phyloP scores from a whole-genome alignment of 1,139 yeast genomes.

The Spathaspora sp. region DNA sequence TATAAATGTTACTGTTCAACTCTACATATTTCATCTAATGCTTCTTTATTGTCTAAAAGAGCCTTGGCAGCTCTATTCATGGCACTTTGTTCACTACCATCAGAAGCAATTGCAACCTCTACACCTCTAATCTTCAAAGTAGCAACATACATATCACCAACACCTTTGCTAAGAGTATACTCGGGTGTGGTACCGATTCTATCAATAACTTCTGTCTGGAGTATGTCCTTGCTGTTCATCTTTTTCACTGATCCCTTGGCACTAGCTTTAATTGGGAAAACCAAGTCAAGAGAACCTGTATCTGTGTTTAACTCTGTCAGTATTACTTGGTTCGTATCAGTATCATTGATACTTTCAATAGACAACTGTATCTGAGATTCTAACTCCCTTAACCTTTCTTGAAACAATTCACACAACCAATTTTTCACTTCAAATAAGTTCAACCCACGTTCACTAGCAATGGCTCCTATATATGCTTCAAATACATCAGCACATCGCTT shows the following conservation, averaged over 20 bases:
- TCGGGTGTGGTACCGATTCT: slow-evolving; percentile 41
- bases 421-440: slow-evolving; percentile 46
- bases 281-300: slow-evolving; percentile 11
- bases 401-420: slow-evolving; percentile 62
- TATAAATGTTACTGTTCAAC: too few species aligned
- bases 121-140: slow-evolving; percentile 37
- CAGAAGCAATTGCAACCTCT: slow-evolving; percentile 38
- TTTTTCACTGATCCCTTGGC: slow-evolving; percentile 26
- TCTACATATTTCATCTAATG: slow-evolving; percentile 21
- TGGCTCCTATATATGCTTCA: slow-evolving; percentile 90
- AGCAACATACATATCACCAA: slow-evolving; percentile 32
- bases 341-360: slow-evolving; percentile 15
- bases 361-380: slow-evolving; percentile 27
- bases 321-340: slow-evolving; percentile 6
- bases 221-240: slow-evolving; percentile 42
- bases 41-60: slow-evolving; percentile 33
- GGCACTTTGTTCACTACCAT: slow-evolving; percentile 43
- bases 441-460: slow-evolving; percentile 59
- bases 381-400: slow-evolving; percentile 26
- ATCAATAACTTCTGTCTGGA: slow-evolving; percentile 45
- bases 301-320: slow-evolving; percentile 18
- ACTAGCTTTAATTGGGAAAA: slow-evolving; percentile 30
- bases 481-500: slow-evolving; percentile 76
- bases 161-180: slow-evolving; percentile 32
- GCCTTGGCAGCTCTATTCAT: slow-evolving; percentile 50